Evolutionary conservation across 2,329 filamentous ascomycete genomes (phyloP), one percentile per base, ranked within the genome.

Genomic region (Hypoxylon sp.): DNA sequence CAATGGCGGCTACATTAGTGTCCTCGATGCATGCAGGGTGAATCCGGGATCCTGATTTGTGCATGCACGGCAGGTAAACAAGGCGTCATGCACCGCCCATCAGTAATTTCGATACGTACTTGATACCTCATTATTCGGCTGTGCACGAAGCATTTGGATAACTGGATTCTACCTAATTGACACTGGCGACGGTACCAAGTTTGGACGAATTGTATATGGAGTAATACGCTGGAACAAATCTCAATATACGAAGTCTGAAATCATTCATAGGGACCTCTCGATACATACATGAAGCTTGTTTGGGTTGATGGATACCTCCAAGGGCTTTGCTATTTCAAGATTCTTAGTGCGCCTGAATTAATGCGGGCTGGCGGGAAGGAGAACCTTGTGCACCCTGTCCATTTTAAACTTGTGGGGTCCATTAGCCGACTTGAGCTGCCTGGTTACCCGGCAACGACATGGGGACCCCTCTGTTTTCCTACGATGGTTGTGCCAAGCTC

Each of bases 371-470:
- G 52, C 52, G 52, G 40, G 40, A 46, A 36, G 24, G 6, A 24
- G 30, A 45, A 38, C 55, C 36, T 48, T 53, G 18, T 52, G 20
- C 32, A 11, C 52, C 40, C 45, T 55, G 30, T 32, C 45, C 12
- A 18, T 33, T 18, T 53, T 50, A 64, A 26, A 52, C 51, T 55
- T 56, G 46, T 32, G n/a, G 64, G 59, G 36, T 40, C 59, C 24
- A 26, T 45, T 56, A 50, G 44, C 55, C n/a, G 38, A 30, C 16
- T 18, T 36, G n/a, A n/a, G n/a, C n/a, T n/a, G n/a, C n/a, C n/a
- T n/a, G 42, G 73, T 75, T 71, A 71, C 73, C 68, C 55, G 71
- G 73, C 72, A 74, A 75, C 73, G 42, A 58, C 42, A 32, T 42
- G 28, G 52, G 55, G 64, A 61, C 68, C 68, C 68, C 68, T 70